Evolutionary conservation across 2,329 filamentous ascomycete genomes (phyloP).

Genomic region (Diplocarpon rosae): DNA sequence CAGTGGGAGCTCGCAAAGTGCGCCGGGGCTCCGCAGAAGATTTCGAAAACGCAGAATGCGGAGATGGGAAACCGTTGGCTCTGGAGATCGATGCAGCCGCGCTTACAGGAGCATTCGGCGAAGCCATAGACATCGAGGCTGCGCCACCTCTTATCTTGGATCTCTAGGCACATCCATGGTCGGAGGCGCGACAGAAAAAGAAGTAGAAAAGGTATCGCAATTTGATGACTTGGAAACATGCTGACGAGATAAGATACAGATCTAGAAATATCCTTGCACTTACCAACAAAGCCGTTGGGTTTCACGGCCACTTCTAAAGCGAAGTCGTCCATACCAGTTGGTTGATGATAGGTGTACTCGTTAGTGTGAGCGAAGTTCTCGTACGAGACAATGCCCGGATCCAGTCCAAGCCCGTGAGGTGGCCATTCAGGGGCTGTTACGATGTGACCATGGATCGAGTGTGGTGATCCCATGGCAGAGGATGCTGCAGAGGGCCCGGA

Average conservation of each 20-base stretch:
- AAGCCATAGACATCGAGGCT: slow-evolving; percentile 15
- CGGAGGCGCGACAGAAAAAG: slow-evolving; percentile 21
- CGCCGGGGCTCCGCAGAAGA: slow-evolving; percentile 24
- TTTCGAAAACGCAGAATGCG: slow-evolving; percentile 28
- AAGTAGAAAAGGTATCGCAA: slow-evolving; percentile 20
- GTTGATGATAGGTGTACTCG: slow-evolving; percentile 23
- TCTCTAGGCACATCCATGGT: slow-evolving; percentile 14
- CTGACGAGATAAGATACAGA: slow-evolving; percentile 25
- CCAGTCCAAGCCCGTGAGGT: slow-evolving; percentile 21
- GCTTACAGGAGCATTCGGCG: slow-evolving; percentile 22
- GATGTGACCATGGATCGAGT: slow-evolving; percentile 23
- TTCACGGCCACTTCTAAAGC: slow-evolving; percentile 31
- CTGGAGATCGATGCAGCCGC: slow-evolving; percentile 11
- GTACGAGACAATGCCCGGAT: slow-evolving; percentile 25
- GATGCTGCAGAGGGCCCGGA: slow-evolving; percentile 26
- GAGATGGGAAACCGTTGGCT: slow-evolving; percentile 27
- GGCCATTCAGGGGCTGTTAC: slow-evolving; percentile 25
- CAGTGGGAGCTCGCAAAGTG: slow-evolving; percentile 18
- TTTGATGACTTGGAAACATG: slow-evolving; percentile 21
- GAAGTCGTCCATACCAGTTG: slow-evolving; percentile 29
- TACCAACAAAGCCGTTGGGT: slow-evolving; percentile 34
- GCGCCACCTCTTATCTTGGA: slow-evolving; percentile 1
- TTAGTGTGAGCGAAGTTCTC: slow-evolving; percentile 20
- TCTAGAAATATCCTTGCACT: slow-evolving; percentile 31
- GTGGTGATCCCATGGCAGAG: slow-evolving; percentile 27